phyloP scores from a whole-genome alignment of 1,139 yeast genomes.

The Scheffersomyces cryptocercus region DNA sequence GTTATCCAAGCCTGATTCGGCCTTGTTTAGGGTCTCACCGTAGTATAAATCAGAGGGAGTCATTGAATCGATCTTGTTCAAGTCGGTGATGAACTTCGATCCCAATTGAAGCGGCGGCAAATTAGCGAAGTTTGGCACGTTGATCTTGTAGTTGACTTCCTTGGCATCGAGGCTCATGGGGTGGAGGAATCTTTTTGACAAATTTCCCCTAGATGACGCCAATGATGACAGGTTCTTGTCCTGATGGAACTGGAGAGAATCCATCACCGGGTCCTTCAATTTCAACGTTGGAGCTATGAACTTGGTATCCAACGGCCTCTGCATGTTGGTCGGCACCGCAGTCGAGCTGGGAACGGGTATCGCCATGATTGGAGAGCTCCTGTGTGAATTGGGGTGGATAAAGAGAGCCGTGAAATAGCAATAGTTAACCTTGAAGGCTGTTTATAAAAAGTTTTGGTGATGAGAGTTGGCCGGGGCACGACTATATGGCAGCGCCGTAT shows the following conservation, averaged over 20 bases:
- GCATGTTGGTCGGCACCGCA: no score
- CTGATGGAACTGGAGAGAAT: slow-evolving; percentile 41
- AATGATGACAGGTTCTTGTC: slow-evolving; percentile 24
- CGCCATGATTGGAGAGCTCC: no score
- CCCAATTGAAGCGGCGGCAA: slow-evolving; percentile 47
- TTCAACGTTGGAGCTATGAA: slow-evolving; percentile 39
- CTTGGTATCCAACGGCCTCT: slow-evolving; percentile 13
- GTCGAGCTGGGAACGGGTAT: no score
- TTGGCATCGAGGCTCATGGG: slow-evolving; percentile 41
- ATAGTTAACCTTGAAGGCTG: no score
- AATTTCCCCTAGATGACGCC: slow-evolving; percentile 26
- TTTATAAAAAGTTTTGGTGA: no score
- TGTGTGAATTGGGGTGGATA: no score
- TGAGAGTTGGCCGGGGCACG: no score
- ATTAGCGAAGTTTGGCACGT: slow-evolving; percentile 45
- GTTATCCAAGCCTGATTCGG: slow-evolving; percentile 41
- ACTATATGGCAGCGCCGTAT: no score
- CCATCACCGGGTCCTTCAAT: slow-evolving; percentile 30
- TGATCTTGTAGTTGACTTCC: slow-evolving; percentile 46
- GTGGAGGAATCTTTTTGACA: slow-evolving; percentile 36
- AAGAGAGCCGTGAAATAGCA: no score
- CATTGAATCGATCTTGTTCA: slow-evolving; percentile 47
- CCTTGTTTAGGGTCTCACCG: slow-evolving; percentile 38
- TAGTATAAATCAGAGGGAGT: slow-evolving; percentile 48
- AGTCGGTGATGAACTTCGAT: slow-evolving; percentile 44